Evolutionary conservation across 805 yeast genomes (phyloP).

Genomic region (Yamadazyma sp.): DNA sequence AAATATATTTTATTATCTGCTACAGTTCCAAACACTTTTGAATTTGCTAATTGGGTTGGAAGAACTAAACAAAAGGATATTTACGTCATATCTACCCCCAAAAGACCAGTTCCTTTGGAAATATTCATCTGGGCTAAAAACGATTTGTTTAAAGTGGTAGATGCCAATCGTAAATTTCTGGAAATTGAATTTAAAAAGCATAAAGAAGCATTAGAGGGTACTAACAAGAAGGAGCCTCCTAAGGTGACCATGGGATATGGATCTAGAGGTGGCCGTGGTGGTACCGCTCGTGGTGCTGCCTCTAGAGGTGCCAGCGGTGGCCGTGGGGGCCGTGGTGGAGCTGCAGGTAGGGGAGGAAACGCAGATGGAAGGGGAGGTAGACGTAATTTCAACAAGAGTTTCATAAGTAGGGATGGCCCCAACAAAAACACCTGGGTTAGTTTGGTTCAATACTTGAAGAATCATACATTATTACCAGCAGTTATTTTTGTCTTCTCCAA

Average conservation of each 20-base stretch:
- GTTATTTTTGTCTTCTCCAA: conserved; percentile 93
- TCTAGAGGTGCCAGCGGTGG: conserved; percentile 27
- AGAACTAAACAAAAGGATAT: conserved; percentile 94
- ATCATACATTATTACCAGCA: conserved; percentile 76
- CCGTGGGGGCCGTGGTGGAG: conserved; percentile 41
- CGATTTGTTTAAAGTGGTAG: conserved; percentile 68
- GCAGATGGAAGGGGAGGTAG: conserved; percentile 26
- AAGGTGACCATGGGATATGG: conserved; percentile 36
- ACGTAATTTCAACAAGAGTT: conserved; percentile 13
- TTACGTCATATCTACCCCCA: conserved; percentile 92
- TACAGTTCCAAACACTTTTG: conserved; percentile 91
- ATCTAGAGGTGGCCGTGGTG: conserved; percentile 42
- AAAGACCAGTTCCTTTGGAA: conserved; percentile 94
- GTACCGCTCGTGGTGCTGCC: conserved; percentile 45
- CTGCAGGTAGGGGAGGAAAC: conserved; percentile 43
- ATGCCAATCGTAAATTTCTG: conserved; percentile 66
- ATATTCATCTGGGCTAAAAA: conserved; percentile 82
- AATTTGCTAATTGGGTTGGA: conserved; percentile 98
- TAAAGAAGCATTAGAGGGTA: conserved; percentile 46
- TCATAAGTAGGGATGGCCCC: conserved; percentile 54
- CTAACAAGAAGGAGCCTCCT: conserved; percentile 32
- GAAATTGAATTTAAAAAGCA: conserved; percentile 63
- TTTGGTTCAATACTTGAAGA: conserved; percentile 66
- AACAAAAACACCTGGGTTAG: conserved; percentile 76
- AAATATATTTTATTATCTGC: conserved; percentile 92